phyloP scores from a whole-genome alignment of 1,139 yeast species.

The Diutina scorzettiae region DNA sequence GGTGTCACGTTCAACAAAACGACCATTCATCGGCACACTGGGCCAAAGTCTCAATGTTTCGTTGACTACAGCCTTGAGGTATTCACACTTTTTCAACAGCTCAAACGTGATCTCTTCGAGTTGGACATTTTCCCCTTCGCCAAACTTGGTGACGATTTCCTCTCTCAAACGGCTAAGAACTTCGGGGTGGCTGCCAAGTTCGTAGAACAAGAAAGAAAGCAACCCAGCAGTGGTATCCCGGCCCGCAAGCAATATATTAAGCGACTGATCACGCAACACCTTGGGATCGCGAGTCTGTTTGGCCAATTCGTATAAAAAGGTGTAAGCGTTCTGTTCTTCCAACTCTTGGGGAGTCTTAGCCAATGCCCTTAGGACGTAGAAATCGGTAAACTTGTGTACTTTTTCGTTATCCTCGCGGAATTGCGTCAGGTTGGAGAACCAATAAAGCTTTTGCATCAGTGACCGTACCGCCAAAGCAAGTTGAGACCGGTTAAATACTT shows the following conservation, averaged over 20 bases:
- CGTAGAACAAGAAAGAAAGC: conserved; percentile 16
- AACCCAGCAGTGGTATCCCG: conserved; percentile 23
- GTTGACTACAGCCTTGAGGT: conserved; percentile 2
- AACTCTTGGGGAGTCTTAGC: conserved; percentile 14
- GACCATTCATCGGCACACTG: not conserved
- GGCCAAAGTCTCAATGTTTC: conserved; percentile 2
- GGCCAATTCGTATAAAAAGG: conserved; percentile 19
- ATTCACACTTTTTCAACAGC: conserved; percentile 9
- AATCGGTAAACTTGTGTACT: conserved; percentile 22
- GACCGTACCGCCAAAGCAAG: conserved; percentile 19
- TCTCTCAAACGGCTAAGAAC: conserved; percentile 15
- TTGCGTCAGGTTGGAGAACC: conserved; percentile 16
- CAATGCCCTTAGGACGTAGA: conserved; percentile 21
- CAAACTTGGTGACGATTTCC: conserved; percentile 14
- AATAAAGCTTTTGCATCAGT: conserved; percentile 19
- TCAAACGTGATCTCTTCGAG: conserved; percentile 18
- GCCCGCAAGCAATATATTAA: conserved; percentile 23
- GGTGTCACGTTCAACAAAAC: not conserved
- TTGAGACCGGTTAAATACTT: conserved; percentile 22
- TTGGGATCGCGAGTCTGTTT: conserved; percentile 17
- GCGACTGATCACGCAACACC: conserved; percentile 18
- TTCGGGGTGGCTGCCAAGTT: conserved; percentile 15
- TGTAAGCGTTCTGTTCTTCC: conserved; percentile 15
- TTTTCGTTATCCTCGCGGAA: conserved; percentile 17
- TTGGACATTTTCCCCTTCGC: conserved; percentile 15